Evolutionary conservation across 2,329 filamentous ascomycete species (phyloP), one percentile per base, ranked within the genome.

Genomic region (Apiospora sp.): DNA sequence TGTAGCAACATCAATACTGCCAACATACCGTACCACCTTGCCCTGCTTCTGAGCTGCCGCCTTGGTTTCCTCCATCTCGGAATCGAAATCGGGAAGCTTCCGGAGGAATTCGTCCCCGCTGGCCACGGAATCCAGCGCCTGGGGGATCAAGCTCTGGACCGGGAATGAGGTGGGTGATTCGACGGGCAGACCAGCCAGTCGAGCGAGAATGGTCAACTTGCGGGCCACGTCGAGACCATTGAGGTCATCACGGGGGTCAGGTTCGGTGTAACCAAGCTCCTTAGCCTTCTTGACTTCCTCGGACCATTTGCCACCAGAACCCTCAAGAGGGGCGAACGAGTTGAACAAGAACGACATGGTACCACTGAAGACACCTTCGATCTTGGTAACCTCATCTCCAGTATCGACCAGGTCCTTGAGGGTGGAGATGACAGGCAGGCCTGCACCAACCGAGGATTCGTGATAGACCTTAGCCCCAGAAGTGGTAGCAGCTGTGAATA

Each of bases 341-440:
- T 98, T 98, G 91, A 99, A 98, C 54, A 99, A 88, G 88, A 98
- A 99, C 51, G 94, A 97, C 91, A 99, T 96, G 71, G 96, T 99
- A 75, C 96, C 96, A 74, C 94, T 97, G 85, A 99, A 98, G 70
- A 99, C 95, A 76, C 96, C 96, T 85, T 98, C 96, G 77, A 99
- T 97, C 84, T 92, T 95, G 71, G 90, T 94, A 6, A 99, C 92
- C 81, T 94, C 88, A 81, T 99, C 96, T 58, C 96, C 96, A 1
- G 96, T 99, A 75, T 95, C 93, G 34, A 98, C 90, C n/a, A 99
- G 89, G 79, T 99, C 96, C 80, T 95, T 95, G 75, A 99, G 86
- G 0, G 96, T 98, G 54, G 94, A 97, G 78, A 99, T 93, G 73
- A 98, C 93, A 6, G 96, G 96, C 69, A 99, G 88, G 5, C 96